Base-by-base conservation (phyloP, 495 filamentous ascomycete genomes). In the Penicillium antarcticum region DNA sequence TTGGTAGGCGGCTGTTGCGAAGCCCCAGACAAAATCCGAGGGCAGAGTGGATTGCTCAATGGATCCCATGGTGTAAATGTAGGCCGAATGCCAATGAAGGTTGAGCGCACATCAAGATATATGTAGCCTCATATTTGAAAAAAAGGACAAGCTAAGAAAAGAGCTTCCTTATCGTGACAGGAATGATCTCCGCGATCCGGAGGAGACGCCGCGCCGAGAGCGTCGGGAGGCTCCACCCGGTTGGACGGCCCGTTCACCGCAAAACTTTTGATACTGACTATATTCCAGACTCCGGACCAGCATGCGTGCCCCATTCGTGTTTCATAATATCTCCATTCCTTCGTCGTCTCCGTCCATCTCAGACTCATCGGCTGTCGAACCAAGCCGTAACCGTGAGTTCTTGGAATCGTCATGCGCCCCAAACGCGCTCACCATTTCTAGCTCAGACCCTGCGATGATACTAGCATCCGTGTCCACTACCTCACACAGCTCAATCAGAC, bases 381-480 rank as follows among this genome's bases (percentile, higher is more conserved):
- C 79, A 57, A 85, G 81, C 5, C 60, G 55, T 11, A 62, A 74
- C 66, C 55, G 68, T 33, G 69, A 58, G 23, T 55, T 68, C 61
- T 72, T 82, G 45, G 74, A 64, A 39, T 58, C 52, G 56, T 82
- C 79, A 57, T 88, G 75, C 55, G 82, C 71, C 31, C 78, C 76
- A 23, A 89, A 76, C 18, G 82, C 80, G 29, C 86, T 86, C 6
- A 89, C 84, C 46, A 87, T 82, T 63, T 97, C 91, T 4, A 96
- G 72, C 61, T 96, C 91, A 38, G 84, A 79, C 14, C 94, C 92
- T 23, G 84, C 86, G 18, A 97, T 75, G 14, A 97, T 87, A 11
- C 94, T 77, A 33, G 91, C 91, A 53, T 97, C 94, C 52, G 82
- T 85, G 64, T 97, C 95, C 21, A 95, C 86, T 57, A 95, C 90